These are phyloP conservation scores for Microsporum ferrugineum DNA, from an alignment of 2,329 filamentous ascomycete species.

Conservation along the genomic window DNA sequence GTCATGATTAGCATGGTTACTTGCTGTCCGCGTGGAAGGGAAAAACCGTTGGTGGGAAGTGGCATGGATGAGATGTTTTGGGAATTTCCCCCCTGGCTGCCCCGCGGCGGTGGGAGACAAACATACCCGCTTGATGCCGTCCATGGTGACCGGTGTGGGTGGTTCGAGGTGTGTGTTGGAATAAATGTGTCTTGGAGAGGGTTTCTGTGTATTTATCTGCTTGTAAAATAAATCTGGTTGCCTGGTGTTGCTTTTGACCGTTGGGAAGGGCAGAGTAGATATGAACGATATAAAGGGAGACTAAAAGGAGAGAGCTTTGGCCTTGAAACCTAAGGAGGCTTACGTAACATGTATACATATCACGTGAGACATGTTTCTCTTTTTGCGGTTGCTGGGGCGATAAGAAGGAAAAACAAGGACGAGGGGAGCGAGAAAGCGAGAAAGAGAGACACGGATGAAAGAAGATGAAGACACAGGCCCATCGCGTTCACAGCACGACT, in stretches of 20 bases:
- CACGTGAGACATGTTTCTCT: not conserved
- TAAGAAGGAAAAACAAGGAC: not conserved
- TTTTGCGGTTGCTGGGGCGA: not conserved
- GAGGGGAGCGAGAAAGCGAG: not conserved
- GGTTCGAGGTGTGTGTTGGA: conserved; percentile 20
- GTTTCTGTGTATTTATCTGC: not conserved
- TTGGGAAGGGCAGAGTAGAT: not conserved
- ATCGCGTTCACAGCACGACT: not conserved
- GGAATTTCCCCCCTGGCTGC: not conserved
- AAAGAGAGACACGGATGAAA: not conserved
- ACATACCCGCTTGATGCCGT: conserved; percentile 82
- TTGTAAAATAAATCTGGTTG: not conserved
- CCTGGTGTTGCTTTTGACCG: not conserved
- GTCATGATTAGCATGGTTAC: not conserved
- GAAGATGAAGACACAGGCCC: not conserved
- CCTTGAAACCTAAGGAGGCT: not conserved
- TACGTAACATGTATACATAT: not conserved
- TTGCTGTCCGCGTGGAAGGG: not conserved
- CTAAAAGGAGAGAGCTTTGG: too few relatives aligned
- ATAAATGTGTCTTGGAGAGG: not conserved
- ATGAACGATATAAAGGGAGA: too few relatives aligned
- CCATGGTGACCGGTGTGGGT: conserved; percentile 47
- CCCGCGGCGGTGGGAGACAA: conserved; percentile 9
- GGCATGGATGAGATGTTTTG: not conserved
- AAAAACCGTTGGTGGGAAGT: not conserved